A percentile compares a stretch with the other conserved stretches of the same genome.
Evolutionary conservation across 2,329 filamentous ascomycete species (phyloP).

Genomic region (Neophaeococcomyces aloes): DNA sequence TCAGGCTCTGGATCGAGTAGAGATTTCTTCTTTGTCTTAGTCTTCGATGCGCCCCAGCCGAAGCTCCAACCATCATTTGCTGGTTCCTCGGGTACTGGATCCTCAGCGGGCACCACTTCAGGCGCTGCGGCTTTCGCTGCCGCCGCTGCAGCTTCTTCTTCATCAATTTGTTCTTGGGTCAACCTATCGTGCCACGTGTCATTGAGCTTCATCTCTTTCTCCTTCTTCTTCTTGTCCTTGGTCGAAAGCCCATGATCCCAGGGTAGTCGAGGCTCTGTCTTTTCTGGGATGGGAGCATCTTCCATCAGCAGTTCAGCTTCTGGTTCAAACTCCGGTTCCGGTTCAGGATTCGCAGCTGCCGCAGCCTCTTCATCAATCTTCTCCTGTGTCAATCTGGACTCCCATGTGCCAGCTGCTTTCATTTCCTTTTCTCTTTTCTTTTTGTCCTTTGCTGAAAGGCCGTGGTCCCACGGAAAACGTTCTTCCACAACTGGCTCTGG

Average conservation of each 20-base stretch:
- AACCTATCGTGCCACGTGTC: no score
- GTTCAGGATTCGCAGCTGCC: constrained; percentile 13
- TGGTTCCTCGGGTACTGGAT: constrained; percentile 24
- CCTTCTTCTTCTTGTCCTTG: no score
- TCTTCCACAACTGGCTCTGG: constrained; percentile 21
- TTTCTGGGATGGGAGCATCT: constrained; percentile 21
- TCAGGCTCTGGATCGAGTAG: constrained; percentile 21
- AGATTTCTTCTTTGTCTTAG: constrained; percentile 33
- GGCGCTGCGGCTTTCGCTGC: constrained; percentile 1
- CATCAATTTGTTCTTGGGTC: no score
- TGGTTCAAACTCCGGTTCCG: constrained; percentile 28
- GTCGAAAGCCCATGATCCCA: background rate
- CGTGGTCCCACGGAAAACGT: constrained; percentile 10
- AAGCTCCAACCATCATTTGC: constrained; percentile 27
- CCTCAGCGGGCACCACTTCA: constrained; percentile 10
- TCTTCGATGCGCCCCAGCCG: constrained; percentile 25
- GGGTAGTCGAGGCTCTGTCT: constrained; percentile 2
- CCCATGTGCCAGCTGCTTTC: constrained; percentile 28
- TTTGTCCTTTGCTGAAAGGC: constrained; percentile 22
- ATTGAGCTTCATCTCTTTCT: no score
- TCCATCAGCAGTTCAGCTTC: constrained; percentile 26
- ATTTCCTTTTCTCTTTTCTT: constrained; percentile 41
- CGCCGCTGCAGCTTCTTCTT: background rate
- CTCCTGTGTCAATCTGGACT: constrained; percentile 12
- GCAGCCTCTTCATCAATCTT: constrained; percentile 8